These are phyloP conservation scores for Skeletonema tropicum DNA, from an alignment of 108 stramenopile genomes.

Conservation along the genomic window DNA sequence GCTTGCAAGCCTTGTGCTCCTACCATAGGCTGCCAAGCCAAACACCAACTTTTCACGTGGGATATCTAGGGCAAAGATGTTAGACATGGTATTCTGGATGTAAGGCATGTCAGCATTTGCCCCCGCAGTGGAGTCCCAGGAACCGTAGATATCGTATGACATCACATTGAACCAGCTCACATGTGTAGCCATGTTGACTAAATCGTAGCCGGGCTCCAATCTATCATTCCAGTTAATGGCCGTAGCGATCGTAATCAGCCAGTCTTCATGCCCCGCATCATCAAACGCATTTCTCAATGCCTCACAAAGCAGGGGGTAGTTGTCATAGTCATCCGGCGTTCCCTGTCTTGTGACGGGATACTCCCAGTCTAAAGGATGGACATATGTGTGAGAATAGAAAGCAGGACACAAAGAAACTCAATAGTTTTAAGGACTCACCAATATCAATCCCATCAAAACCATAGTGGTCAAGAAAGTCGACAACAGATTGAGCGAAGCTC, in stretches of 20 bases:
- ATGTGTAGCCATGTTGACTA: conserved; percentile 23
- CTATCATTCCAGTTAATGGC: conserved; percentile 17
- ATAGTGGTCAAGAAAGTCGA: conserved; percentile 14
- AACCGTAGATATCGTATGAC: conserved; percentile 38
- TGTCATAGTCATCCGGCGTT: conserved; percentile 47
- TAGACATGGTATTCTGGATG: conserved; percentile 24
- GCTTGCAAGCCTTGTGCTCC: conserved; percentile 16
- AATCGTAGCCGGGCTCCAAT: conserved; percentile 33
- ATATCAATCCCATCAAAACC: conserved; percentile 47
- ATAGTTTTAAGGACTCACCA: too few species aligned
- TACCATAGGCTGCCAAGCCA: conserved; percentile 38
- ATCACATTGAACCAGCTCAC: conserved; percentile 48
- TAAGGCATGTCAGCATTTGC: conserved; percentile 42
- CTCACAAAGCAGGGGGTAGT: conserved; percentile 36
- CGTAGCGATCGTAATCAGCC: conserved; percentile 43
- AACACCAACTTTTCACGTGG: conserved; percentile 41
- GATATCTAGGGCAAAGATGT: conserved; percentile 22
- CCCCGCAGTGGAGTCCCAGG: conserved; percentile 26
- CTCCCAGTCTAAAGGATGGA: too few species aligned
- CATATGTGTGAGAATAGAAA: too few species aligned
- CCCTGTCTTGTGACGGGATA: too few species aligned
- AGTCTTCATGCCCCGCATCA: conserved; percentile 22
- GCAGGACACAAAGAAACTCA: too few species aligned
- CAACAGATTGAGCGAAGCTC: conserved; percentile 35
- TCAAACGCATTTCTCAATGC: conserved; percentile 32